phyloP scores from a whole-genome alignment of 371 early-diverging fungal species.

The Chytridium lagenaria region DNA sequence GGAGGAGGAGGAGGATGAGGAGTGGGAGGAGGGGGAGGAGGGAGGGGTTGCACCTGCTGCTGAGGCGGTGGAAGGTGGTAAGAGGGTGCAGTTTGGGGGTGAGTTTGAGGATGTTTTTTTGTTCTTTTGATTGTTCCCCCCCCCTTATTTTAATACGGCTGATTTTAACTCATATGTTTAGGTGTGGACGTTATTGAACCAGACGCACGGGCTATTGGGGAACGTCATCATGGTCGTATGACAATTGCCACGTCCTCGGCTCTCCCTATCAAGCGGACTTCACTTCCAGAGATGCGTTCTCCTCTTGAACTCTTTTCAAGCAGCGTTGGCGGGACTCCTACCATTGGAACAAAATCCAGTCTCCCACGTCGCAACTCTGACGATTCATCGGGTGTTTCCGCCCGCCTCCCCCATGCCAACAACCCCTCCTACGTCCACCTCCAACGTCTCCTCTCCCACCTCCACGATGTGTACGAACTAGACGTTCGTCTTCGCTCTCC shows the following conservation, averaged over 20 bases:
- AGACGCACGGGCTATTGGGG: no score
- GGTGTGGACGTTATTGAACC: constrained; percentile 15
- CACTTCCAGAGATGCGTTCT: constrained; percentile 29
- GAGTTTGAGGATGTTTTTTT: neutral
- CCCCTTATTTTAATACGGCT: neutral
- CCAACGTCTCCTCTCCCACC: constrained; percentile 58
- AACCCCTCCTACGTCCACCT: constrained; percentile 45
- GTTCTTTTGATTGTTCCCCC: constrained; percentile 18
- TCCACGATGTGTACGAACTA: constrained; percentile 71
- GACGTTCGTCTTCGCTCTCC: constrained; percentile 48
- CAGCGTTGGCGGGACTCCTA: neutral
- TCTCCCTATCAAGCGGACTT: constrained; percentile 25
- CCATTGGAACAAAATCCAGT: neutral
- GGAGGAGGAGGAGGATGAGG: neutral
- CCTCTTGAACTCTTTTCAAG: neutral
- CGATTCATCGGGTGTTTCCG: constrained; percentile 9
- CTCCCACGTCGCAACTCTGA: constrained; percentile 6
- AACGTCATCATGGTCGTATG: neutral
- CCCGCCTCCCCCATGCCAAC: constrained; percentile 34
- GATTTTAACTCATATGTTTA: neutral
- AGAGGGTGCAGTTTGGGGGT: constrained; percentile 23
- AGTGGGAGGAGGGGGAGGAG: neutral
- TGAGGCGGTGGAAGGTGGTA: neutral
- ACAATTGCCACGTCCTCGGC: neutral
- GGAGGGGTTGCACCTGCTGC: neutral